These are phyloP conservation scores for Citrus medica DNA, from an alignment of 345 rosid species.

Conservation along the genomic window DNA sequence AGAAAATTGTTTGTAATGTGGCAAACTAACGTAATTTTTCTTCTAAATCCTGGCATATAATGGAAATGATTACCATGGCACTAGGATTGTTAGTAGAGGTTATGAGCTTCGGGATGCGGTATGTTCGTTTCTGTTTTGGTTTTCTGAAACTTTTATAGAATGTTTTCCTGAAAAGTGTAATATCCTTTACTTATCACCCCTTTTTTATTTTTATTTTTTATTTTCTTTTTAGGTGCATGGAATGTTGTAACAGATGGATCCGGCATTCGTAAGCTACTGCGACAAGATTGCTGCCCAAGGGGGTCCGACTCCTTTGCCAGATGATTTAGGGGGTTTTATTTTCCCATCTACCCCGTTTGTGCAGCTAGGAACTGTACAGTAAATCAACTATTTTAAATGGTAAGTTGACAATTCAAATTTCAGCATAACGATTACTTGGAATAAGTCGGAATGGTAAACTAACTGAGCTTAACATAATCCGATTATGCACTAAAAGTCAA, in stretches of 20 bases:
- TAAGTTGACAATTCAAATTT: too few relatives aligned
- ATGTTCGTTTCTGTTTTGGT: constrained; percentile 19
- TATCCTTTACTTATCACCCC: neutral
- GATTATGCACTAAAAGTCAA: too few relatives aligned
- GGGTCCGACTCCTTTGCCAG: constrained; percentile 77
- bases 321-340: constrained; percentile 60
- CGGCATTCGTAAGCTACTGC: constrained; percentile 75
- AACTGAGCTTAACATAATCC: too few relatives aligned
- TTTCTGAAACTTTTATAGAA: neutral
- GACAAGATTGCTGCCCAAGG: constrained; percentile 91
- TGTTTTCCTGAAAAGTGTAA: neutral
- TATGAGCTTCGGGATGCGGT: constrained; percentile 96
- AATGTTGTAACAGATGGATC: constrained; percentile 99
- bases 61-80: constrained; percentile 93
- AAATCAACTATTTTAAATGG: too few relatives aligned
- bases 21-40: constrained; percentile 11
- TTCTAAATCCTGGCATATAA: constrained; percentile 60
- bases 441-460: too few relatives aligned
- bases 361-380: constrained; percentile 58
- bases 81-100: constrained; percentile 92
- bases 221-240: constrained; percentile 70
- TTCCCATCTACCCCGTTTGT: constrained; percentile 67
- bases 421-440: too few relatives aligned
- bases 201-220: neutral
- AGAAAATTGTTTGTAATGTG: neutral